Evolutionary conservation across 768 basidiomycete genomes (phyloP).

Genomic region (Xerocomellus chrysenteron): DNA sequence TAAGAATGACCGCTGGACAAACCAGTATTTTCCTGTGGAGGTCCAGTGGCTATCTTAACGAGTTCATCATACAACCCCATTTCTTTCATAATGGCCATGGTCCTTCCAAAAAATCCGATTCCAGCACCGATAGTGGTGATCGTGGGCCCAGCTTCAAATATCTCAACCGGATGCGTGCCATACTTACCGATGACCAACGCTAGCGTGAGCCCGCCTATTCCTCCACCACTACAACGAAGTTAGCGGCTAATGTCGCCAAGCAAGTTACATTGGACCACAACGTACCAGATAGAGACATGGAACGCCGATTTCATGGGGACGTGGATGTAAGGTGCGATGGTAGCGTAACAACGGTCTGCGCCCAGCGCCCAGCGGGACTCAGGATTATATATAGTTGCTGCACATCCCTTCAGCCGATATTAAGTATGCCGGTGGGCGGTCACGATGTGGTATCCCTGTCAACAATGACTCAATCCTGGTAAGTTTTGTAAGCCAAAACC

Average conservation of each 20-base stretch:
- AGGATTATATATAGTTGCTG: too few species aligned
- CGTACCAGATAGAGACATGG: constrained; percentile 20
- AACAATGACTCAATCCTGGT: too few species aligned
- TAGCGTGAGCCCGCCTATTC: constrained; percentile 37
- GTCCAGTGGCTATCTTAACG: constrained; percentile 10
- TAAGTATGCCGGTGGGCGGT: too few species aligned
- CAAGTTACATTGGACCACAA: not conserved
- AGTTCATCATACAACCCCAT: constrained; percentile 40
- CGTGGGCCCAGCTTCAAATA: constrained; percentile 42
- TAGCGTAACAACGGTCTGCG: too few species aligned
- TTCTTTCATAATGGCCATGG: constrained; percentile 39
- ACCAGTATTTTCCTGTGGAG: constrained; percentile 24
- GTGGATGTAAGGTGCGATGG: not conserved
- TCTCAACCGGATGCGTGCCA: constrained; percentile 32
- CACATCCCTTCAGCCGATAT: too few species aligned
- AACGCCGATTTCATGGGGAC: constrained; percentile 7
- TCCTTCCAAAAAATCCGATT: constrained; percentile 47
- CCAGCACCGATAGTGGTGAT: constrained; percentile 47
- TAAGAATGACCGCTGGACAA: not conserved
- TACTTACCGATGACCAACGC: constrained; percentile 31
- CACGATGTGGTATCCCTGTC: too few species aligned
- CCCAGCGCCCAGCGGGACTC: too few species aligned
- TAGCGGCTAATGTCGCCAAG: not conserved
- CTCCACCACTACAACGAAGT: constrained; percentile 33
- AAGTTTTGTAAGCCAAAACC: too few species aligned